phyloP scores from a whole-genome alignment of 148 eudicot genomes.

The Amaranthus cruentus region DNA sequence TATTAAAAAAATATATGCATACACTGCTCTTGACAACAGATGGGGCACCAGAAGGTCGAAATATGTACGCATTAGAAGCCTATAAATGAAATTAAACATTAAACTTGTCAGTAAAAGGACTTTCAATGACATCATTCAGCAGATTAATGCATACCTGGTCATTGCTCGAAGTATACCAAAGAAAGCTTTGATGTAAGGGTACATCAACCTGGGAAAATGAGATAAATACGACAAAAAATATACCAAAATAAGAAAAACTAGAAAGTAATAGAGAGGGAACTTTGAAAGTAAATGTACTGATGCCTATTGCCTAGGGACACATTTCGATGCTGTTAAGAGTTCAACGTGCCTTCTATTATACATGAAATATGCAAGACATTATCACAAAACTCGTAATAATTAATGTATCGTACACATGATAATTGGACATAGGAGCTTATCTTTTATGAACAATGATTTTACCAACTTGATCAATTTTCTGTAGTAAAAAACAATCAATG shows the following conservation, averaged over 20 bases:
- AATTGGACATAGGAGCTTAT: too few species aligned
- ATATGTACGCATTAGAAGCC: constrained; percentile 85
- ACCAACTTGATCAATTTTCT: too few species aligned
- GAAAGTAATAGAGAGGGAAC: too few species aligned
- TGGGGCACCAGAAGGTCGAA: constrained; percentile 44
- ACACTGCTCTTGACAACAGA: constrained; percentile 34
- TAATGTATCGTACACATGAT: neutral
- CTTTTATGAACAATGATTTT: too few species aligned
- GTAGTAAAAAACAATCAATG: too few species aligned
- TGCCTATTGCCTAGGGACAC: neutral
- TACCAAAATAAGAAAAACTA: too few species aligned
- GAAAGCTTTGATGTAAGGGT: constrained; percentile 63
- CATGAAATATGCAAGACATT: neutral
- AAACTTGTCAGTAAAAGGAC: constrained; percentile 2
- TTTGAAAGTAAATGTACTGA: too few species aligned
- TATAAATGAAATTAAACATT: constrained; percentile 22
- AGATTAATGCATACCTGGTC: constrained; percentile 39
- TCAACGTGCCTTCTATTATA: neutral
- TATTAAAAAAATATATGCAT: constrained; percentile 19
- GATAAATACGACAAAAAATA: constrained; percentile 2
- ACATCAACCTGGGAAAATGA: constrained; percentile 46
- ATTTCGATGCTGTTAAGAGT: neutral
- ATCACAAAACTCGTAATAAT: neutral
- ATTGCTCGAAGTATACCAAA: constrained; percentile 49
- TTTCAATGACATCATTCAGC: constrained; percentile 7